Conservation (phyloP, 2,329 filamentous ascomycete genomes). For the Fusarium virguliforme region DNA sequence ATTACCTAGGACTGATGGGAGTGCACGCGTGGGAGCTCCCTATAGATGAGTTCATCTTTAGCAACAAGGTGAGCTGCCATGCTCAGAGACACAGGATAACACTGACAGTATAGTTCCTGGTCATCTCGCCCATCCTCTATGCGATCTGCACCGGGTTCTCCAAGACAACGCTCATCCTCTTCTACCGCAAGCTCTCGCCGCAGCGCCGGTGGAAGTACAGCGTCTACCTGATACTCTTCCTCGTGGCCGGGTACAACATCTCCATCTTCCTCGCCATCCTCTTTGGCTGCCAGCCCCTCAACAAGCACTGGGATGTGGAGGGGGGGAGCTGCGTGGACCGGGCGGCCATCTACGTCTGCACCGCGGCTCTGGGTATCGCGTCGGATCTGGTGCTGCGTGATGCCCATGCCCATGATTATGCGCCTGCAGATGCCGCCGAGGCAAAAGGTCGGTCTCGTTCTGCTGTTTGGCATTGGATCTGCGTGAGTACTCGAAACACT, state of each 20-base stretch:
- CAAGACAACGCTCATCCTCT: constrained; percentile 58
- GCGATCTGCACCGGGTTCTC: constrained; percentile 53
- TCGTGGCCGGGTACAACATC: constrained; percentile 55
- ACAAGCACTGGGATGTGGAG: constrained; percentile 52
- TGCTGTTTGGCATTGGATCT: constrained; percentile 64
- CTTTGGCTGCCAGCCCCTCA: constrained; percentile 59
- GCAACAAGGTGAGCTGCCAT: constrained; percentile 20
- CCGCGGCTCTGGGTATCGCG: constrained; percentile 64
- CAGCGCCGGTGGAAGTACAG: constrained; percentile 54
- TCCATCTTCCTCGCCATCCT: constrained; percentile 56
- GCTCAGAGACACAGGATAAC: accelerated
- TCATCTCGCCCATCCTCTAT: constrained; percentile 45
- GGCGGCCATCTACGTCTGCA: constrained; percentile 47
- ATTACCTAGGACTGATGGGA: constrained; percentile 42
- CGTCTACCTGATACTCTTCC: constrained; percentile 51
- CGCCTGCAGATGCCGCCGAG: constrained; percentile 62
- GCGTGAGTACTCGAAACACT: constrained; percentile 39
- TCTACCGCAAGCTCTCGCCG: constrained; percentile 58
- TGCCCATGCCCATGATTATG: constrained; percentile 65
- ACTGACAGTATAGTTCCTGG: constrained; percentile 41
- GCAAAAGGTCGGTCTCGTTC: constrained; percentile 63
- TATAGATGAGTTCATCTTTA: constrained; percentile 35
- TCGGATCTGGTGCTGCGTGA: constrained; percentile 63
- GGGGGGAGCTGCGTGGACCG: constrained; percentile 61
- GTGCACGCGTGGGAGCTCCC: constrained; percentile 55